These are phyloP conservation scores for Ciborinia camelliae DNA, from an alignment of 2,329 filamentous ascomycete species.

Conservation along the genomic window DNA sequence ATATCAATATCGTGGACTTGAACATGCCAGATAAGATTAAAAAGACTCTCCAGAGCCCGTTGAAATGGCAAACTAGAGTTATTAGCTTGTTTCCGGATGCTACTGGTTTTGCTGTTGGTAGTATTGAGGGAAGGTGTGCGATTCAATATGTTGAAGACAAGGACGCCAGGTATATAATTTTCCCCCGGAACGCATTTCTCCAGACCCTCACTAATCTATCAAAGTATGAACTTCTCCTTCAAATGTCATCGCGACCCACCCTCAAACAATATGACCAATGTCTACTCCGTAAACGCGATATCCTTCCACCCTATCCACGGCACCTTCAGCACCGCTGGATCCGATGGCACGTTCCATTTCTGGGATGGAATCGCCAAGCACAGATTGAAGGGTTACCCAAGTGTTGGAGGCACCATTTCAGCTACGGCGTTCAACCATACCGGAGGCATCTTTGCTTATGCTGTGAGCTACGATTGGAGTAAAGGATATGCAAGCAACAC, in stretches of 20 bases:
- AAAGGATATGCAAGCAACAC: constrained; percentile 90
- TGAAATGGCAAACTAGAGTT: constrained; percentile 97
- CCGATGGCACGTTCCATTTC: constrained; percentile 95
- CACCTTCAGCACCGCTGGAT: constrained; percentile 96
- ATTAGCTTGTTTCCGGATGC: constrained; percentile 94
- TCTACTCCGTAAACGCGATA: constrained; percentile 95
- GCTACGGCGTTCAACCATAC: constrained; percentile 86
- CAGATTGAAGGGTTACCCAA: constrained; percentile 82
- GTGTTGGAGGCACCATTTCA: constrained; percentile 81
- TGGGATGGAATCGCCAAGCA: constrained; percentile 94
- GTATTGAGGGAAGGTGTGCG: constrained; percentile 93
- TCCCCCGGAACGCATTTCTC: background rate
- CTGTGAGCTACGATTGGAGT: constrained; percentile 96
- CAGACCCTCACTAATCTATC: constrained; percentile 10
- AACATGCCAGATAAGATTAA: constrained; percentile 86
- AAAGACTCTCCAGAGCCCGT: constrained; percentile 91
- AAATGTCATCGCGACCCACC: constrained; percentile 92
- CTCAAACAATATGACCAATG: constrained; percentile 73
- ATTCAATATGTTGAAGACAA: constrained; percentile 99
- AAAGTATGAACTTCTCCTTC: constrained; percentile 91
- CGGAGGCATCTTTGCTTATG: constrained; percentile 82
- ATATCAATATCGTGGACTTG: constrained; percentile 93
- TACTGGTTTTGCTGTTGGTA: constrained; percentile 88
- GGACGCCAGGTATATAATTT: constrained; percentile 59
- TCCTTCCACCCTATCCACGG: constrained; percentile 95